Conservation (phyloP, 805 yeast species). For the Pichia paraexigua region DNA sequence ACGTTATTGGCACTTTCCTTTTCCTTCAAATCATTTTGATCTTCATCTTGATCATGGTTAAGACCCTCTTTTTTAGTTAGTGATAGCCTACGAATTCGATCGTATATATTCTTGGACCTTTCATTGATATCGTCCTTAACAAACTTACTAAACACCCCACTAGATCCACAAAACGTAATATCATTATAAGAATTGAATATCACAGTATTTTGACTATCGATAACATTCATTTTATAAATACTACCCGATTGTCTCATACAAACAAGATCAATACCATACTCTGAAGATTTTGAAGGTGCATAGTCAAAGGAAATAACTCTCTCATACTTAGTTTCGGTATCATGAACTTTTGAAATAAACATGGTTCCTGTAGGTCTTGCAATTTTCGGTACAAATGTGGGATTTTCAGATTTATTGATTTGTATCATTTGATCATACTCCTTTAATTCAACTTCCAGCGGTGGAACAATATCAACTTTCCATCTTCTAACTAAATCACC, state of each 20-base stretch:
- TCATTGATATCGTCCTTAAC: constrained; percentile 22
- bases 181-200: constrained; percentile 65
- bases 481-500: constrained; percentile 76
- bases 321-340: constrained; percentile 67
- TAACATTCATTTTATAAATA: constrained; percentile 68
- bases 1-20: not conserved
- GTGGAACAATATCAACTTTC: constrained; percentile 59
- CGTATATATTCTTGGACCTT: not conserved
- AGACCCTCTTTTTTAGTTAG: not conserved
- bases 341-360: constrained; percentile 71
- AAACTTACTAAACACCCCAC: constrained; percentile 43
- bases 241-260: constrained; percentile 92
- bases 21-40: not conserved
- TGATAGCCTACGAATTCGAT: constrained; percentile 2
- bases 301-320: constrained; percentile 83
- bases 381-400: constrained; percentile 8
- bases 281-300: constrained; percentile 42
- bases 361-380: constrained; percentile 40
- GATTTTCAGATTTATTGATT: constrained; percentile 16
- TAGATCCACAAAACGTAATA: constrained; percentile 50
- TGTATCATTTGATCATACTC: constrained; percentile 17
- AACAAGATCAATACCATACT: constrained; percentile 56
- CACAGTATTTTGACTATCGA: constrained; percentile 55
- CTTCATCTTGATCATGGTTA: not conserved
- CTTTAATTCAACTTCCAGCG: constrained; percentile 19